Percentiles rank a stretch among this genome's conserved stretches.
Conservation (phyloP, 495 filamentous ascomycete species). For the Cairneyella variabilis region DNA sequence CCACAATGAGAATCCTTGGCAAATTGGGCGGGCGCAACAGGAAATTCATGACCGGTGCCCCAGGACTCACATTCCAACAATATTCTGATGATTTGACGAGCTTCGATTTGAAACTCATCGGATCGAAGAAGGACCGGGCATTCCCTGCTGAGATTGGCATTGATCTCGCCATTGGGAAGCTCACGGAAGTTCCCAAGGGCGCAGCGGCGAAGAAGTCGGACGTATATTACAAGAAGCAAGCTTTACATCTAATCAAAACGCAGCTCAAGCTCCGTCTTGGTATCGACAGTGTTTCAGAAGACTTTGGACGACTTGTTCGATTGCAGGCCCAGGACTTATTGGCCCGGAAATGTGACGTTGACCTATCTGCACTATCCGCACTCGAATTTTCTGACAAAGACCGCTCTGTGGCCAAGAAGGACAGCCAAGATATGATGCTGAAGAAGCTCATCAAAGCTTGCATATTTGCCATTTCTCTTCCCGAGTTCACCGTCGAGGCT, state of each 20-base stretch:
- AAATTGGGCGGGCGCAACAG: conserved; percentile 95
- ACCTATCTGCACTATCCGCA: conserved; percentile 56
- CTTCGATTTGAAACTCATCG: conserved; percentile 83
- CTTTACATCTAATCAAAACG: conserved; percentile 76
- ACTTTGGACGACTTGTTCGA: conserved; percentile 77
- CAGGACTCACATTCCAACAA: conserved; percentile 71
- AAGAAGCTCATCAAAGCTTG: conserved; percentile 85
- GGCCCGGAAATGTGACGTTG: conserved; percentile 58
- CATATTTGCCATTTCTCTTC: conserved; percentile 79
- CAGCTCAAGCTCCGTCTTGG: conserved; percentile 90
- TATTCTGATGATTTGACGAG: conserved; percentile 83
- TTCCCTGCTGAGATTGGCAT: conserved; percentile 84
- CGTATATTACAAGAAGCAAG: conserved; percentile 86
- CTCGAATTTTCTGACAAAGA: conserved; percentile 70
- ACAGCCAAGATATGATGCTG: conserved; percentile 72
- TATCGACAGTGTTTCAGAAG: conserved; percentile 81
- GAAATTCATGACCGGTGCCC: conserved; percentile 87
- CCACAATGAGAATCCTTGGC: conserved; percentile 95
- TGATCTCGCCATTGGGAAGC: conserved; percentile 80
- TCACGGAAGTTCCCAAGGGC: conserved; percentile 70
- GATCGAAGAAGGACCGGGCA: conserved; percentile 78
- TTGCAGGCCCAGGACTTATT: conserved; percentile 85
- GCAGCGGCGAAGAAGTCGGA: conserved; percentile 68
- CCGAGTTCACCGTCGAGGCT: conserved; percentile 72
- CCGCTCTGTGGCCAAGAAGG: conserved; percentile 79